Evolutionary conservation across 2,329 filamentous ascomycete species (phyloP).

Genomic region (Apiospora saccharicola): DNA sequence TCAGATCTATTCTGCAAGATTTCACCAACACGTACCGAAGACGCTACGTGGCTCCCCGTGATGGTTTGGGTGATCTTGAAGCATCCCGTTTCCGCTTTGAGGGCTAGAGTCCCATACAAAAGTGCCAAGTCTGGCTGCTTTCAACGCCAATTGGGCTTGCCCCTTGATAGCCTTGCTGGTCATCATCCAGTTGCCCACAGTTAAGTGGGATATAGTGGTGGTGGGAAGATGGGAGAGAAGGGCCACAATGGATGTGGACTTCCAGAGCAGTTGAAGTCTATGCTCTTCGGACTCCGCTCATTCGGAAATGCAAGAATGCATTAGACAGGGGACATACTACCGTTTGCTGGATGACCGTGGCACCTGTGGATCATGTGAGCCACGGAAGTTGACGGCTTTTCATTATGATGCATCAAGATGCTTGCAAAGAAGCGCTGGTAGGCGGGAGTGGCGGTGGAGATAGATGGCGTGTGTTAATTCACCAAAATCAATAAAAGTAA

Average conservation of each 20-base stretch:
- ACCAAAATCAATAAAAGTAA: constrained; percentile 10
- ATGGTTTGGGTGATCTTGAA: constrained; percentile 87
- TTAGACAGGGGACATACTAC: neutral
- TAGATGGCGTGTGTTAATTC: neutral
- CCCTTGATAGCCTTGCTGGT: neutral
- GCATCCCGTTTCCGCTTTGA: constrained; percentile 86
- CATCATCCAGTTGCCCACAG: neutral
- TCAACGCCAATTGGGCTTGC: no score
- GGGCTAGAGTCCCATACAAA: constrained; percentile 47
- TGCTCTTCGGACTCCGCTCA: neutral
- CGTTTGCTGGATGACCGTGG: neutral
- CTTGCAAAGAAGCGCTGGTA: neutral
- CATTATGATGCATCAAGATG: neutral
- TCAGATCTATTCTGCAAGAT: constrained; percentile 87
- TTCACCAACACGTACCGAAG: constrained; percentile 95
- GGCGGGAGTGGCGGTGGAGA: neutral
- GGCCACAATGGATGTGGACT: neutral
- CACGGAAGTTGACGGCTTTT: neutral
- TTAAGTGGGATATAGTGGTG: neutral
- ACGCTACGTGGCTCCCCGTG: constrained; percentile 92
- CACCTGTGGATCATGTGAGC: neutral
- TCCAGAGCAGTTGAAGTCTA: neutral
- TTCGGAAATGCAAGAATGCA: neutral
- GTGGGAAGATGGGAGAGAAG: neutral
- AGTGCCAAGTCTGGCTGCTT: neutral